phyloP scores from a whole-genome alignment of 768 basidiomycete species.

The Hemileccinum rubropunctum region DNA sequence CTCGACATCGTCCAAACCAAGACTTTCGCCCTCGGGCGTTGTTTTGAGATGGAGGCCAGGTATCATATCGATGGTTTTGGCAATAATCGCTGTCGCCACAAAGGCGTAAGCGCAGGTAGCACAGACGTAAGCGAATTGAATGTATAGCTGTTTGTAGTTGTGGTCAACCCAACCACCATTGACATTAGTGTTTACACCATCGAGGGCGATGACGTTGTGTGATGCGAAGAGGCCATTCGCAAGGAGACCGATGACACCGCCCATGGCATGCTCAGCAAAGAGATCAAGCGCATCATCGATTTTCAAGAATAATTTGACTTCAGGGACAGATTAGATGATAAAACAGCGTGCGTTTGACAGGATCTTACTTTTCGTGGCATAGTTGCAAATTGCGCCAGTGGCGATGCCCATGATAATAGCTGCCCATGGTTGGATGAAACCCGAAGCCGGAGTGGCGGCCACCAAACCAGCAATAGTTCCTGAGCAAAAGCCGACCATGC shows the following conservation, averaged over 20 bases:
- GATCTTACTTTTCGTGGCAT: slow-evolving; percentile 73
- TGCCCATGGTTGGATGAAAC: slow-evolving; percentile 76
- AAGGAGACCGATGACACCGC: slow-evolving; percentile 74
- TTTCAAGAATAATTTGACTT: slow-evolving; percentile 65
- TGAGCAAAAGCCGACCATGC: slow-evolving; percentile 87
- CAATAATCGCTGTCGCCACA: slow-evolving; percentile 58
- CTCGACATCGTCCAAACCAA: slow-evolving; percentile 73
- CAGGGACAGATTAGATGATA: slow-evolving; percentile 7
- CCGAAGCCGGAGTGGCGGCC: slow-evolving; percentile 85
- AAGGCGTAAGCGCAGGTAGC: slow-evolving; percentile 60
- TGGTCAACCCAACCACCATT: slow-evolving; percentile 72
- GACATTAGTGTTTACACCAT: slow-evolving; percentile 56
- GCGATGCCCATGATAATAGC: slow-evolving; percentile 74
- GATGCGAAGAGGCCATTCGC: slow-evolving; percentile 76
- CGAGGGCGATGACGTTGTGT: slow-evolving; percentile 57
- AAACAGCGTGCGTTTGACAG: background rate
- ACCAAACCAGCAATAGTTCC: slow-evolving; percentile 89
- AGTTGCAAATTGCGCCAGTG: slow-evolving; percentile 73
- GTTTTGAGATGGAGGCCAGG: slow-evolving; percentile 57
- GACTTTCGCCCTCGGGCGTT: slow-evolving; percentile 52
- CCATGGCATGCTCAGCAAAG: slow-evolving; percentile 88
- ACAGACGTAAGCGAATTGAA: slow-evolving; percentile 65
- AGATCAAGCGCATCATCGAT: slow-evolving; percentile 92
- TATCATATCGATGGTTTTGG: slow-evolving; percentile 52
- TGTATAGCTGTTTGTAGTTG: slow-evolving; percentile 77